A percentile compares a stretch with the other conserved stretches of the same genome.
These are phyloP conservation scores for sweet orange (Citrus sinensis) DNA, from an alignment of 345 rosid genomes.

Conservation along the genomic window DVS_A1.0 CM039168.1:17958001-17958500, in stretches of 20 bases:
- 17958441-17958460: not conserved
- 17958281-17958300: slow-evolving; percentile 1
- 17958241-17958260: not conserved
- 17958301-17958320: not conserved
- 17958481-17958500: slow-evolving; percentile 48
- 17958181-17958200: slow-evolving; percentile 11
- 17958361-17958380: slow-evolving; percentile 5
- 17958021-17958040: slow-evolving; percentile 40
- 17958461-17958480: slow-evolving; percentile 12
- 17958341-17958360: slow-evolving; percentile 18
- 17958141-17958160: slow-evolving; percentile 18
- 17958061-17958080: slow-evolving; percentile 50
- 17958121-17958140: slow-evolving; percentile 15
- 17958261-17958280: not conserved
- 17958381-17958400: not conserved
- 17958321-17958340: slow-evolving; percentile 10
- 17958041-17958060: slow-evolving; percentile 31
- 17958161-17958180: slow-evolving; percentile 37
- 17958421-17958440: slow-evolving; percentile 1
- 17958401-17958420: not conserved
- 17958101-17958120: slow-evolving; percentile 31
- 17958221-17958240: slow-evolving; percentile 12
- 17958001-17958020: slow-evolving; percentile 57
- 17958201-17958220: slow-evolving; percentile 21
- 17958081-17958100: slow-evolving; percentile 28